Conservation (phyloP, 306 rosid species). For the Acacia melanoxylon region DNA sequence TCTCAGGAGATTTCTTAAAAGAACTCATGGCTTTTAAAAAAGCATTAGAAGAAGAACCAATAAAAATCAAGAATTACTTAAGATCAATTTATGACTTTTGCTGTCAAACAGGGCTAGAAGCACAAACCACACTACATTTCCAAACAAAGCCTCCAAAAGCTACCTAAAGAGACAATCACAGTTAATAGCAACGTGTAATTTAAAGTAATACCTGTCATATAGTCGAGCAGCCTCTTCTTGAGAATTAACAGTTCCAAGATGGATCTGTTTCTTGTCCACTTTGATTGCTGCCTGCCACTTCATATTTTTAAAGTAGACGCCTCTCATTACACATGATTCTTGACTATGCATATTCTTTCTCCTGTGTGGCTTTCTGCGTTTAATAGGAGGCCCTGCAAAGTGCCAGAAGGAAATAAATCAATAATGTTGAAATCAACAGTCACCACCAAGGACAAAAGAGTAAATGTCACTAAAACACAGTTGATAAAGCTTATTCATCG, state of each 20-base stretch:
- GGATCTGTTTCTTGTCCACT: constrained; percentile 97
- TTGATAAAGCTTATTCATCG: neutral
- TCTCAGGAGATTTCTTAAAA: neutral
- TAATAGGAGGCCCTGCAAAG: constrained; percentile 70
- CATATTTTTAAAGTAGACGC: constrained; percentile 92
- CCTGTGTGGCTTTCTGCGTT: constrained; percentile 86
- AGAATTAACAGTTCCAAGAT: constrained; percentile 89
- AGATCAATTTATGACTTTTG: neutral
- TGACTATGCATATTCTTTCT: constrained; percentile 76
- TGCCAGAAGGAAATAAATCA: constrained; percentile 14
- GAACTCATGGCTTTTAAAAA: neutral
- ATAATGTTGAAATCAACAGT: neutral
- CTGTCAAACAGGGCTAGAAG: neutral
- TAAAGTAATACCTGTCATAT: constrained; percentile 70
- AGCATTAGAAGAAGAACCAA: neutral
- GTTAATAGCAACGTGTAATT: constrained; percentile 5
- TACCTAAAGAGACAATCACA: constrained; percentile 2
- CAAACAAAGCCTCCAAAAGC: neutral
- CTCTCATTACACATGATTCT: constrained; percentile 81
- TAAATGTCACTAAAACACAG: neutral
- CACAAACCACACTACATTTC: neutral
- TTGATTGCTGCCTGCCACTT: constrained; percentile 99
- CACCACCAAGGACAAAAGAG: neutral
- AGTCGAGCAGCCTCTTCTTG: constrained; percentile 94
- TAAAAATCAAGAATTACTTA: neutral